Evolutionary conservation across 2,329 filamentous ascomycete species (phyloP).

Genomic region (Capronia coronata): DNA sequence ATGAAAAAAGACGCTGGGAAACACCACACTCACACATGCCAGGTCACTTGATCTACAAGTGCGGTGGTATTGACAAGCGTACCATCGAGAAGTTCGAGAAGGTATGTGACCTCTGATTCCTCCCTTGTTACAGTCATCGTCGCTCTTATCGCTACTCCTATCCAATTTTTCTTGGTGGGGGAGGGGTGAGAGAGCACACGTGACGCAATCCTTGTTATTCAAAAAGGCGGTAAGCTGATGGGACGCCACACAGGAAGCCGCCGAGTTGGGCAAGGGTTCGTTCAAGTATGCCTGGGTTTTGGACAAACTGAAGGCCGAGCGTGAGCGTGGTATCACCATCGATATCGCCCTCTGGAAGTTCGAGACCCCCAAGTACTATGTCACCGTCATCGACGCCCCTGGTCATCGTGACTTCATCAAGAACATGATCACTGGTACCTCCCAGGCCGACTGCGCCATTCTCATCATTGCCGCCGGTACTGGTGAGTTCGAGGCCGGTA

Average conservation of each 20-base stretch:
- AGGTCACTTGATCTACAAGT: constrained; percentile 99
- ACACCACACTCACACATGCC: constrained; percentile 34
- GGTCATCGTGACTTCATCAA: constrained; percentile 99
- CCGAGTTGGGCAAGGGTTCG: constrained; percentile 98
- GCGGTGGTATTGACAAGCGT: constrained; percentile 99
- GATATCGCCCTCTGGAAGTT: constrained; percentile 99
- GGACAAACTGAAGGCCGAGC: constrained; percentile 99
- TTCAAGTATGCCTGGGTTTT: constrained; percentile 99
- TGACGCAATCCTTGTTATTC: constrained; percentile 12
- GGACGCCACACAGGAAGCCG: constrained; percentile 69
- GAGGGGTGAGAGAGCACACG: constrained; percentile 32
- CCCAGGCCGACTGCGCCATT: constrained; percentile 98
- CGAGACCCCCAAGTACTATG: constrained; percentile 95
- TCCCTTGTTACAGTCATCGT: constrained; percentile 7
- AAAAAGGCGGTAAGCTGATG: constrained; percentile 6
- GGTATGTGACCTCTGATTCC: constrained; percentile 50
- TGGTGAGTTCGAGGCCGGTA: constrained; percentile 99
- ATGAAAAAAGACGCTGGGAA: constrained; percentile 28
- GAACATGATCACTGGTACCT: constrained; percentile 99
- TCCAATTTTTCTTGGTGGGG: constrained; percentile 31
- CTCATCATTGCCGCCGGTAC: constrained; percentile 99
- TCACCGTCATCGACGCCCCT: constrained; percentile 97
- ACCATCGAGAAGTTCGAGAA: constrained; percentile 99
- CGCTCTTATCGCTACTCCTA: constrained; percentile 25
- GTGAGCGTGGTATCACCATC: constrained; percentile 99